These are phyloP conservation scores for Neurospora sp. DNA, from an alignment of 495 filamentous ascomycete species.

Conservation along the genomic window DNA sequence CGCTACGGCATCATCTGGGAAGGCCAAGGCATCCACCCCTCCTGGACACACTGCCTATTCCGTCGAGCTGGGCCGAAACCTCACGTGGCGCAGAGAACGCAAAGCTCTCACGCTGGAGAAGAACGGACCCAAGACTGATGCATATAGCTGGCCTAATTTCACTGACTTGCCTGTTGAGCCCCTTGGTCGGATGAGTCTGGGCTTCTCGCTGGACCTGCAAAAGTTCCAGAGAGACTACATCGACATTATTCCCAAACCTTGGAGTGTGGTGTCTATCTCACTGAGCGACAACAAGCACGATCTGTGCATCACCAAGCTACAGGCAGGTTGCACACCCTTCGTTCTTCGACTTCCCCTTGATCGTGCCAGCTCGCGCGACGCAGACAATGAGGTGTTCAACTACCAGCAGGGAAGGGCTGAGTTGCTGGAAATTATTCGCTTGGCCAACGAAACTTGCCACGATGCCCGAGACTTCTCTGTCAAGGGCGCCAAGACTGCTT, in stretches of 20 bases:
- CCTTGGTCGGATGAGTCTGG: constrained; percentile 24
- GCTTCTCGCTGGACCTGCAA: constrained; percentile 35
- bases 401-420: constrained; percentile 70
- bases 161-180: not conserved
- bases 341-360: constrained; percentile 75
- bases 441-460: constrained; percentile 74
- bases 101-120: constrained; percentile 38
- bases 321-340: constrained; percentile 64
- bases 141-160: constrained; percentile 16
- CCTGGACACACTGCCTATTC: constrained; percentile 49
- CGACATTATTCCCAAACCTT: constrained; percentile 69
- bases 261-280: constrained; percentile 80
- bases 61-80: constrained; percentile 52
- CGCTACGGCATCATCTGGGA: constrained; percentile 35
- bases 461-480: constrained; percentile 30
- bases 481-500: constrained; percentile 60
- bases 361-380: constrained; percentile 69
- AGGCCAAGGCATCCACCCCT: constrained; percentile 34
- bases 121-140: constrained; percentile 16
- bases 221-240: constrained; percentile 60
- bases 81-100: constrained; percentile 49
- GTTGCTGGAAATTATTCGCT: constrained; percentile 67
- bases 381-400: constrained; percentile 70
- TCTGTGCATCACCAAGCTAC: constrained; percentile 70
- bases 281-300: constrained; percentile 71